Base-by-base conservation (phyloP, 2,329 filamentous ascomycete genomes). In the Paecilomyces sp. region DNA sequence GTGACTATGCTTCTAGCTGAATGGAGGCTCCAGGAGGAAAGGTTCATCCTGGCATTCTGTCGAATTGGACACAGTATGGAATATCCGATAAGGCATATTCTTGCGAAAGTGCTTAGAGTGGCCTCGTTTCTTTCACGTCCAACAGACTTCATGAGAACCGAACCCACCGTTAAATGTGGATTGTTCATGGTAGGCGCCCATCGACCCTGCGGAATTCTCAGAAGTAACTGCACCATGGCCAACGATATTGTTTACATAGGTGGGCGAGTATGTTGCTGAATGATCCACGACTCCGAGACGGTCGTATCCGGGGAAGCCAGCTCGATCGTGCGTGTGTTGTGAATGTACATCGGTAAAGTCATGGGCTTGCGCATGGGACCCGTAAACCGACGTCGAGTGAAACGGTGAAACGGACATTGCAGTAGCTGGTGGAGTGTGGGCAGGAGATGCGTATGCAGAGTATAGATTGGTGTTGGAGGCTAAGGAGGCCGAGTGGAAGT, bases 391-490 rank as follows among this genome's bases (percentile, higher is more conserved):
- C 57, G 68, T 63, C 55, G 74, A 58, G 15, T 74, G 68, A 61
- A 75, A 76, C 13, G 76, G 70, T 22, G 74, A 75, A 60, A 67
- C 70, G 15, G 73, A 71, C 18, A 76, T 68, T 22, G 70, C 71
- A 28, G 75, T 71, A 24, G 71, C 70, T 4, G 74, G 72, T 9
- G 75, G 74, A 22, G 75, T 76, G 33, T 77, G 74, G 22, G 75
- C 68, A 6, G 74, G 74, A 5, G 76, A 77, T 8, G 76, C 75
- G 59, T 77, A 78, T 47, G 74, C 68, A 3, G 73, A 67, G 41
- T 73, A 75, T 25, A 72, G 70, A 22, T 75, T 67, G 8, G 72
- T 70, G 9, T 70, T 71, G 13, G 74, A 72, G n/a, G 70, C 71
- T 15, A 74, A 74, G 8, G 71, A 75, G 47, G 74, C 67, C 57